These are phyloP conservation scores for Didymella glomerata DNA, from an alignment of 2,329 filamentous ascomycete species.

Conservation along the genomic window DNA sequence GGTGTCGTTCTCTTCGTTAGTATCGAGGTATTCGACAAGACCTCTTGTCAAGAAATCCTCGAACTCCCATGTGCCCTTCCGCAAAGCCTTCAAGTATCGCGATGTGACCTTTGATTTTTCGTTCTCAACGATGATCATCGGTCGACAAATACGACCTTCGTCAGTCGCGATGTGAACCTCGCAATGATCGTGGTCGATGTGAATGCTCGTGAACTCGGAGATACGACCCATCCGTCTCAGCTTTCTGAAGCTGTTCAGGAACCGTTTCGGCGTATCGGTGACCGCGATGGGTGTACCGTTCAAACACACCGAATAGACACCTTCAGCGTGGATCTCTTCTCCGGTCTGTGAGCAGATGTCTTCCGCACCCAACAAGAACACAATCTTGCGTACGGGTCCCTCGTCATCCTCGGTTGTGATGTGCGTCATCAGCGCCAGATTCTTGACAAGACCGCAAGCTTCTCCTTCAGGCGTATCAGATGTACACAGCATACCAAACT, in stretches of 20 bases:
- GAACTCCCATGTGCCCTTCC: conserved; percentile 85
- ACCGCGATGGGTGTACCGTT: conserved; percentile 94
- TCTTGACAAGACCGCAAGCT: conserved; percentile 97
- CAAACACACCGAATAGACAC: conserved; percentile 89
- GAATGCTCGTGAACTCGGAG: conserved; percentile 95
- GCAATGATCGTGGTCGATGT: conserved; percentile 91
- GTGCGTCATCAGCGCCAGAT: conserved; percentile 97
- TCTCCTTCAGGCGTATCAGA: conserved; percentile 99
- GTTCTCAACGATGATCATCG: conserved; percentile 93
- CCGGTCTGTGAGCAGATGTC: conserved; percentile 83
- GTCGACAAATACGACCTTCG: conserved; percentile 94
- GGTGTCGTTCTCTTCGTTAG: conserved; percentile 97
- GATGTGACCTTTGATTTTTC: conserved; percentile 80
- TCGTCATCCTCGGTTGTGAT: conserved; percentile 98
- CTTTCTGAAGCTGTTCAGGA: conserved; percentile 83
- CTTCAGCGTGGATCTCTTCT: conserved; percentile 83
- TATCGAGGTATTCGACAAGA: conserved; percentile 94
- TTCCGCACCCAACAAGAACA: conserved; percentile 86
- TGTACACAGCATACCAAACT: conserved; percentile 97
- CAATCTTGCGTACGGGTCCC: conserved; percentile 83
- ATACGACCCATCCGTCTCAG: conserved; percentile 90
- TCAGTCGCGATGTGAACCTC: conserved; percentile 96
- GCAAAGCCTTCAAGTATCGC: conserved; percentile 80
- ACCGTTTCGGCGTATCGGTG: conserved; percentile 84
- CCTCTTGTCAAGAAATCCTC: conserved; percentile 92